Percentiles rank a stretch among this genome's conserved stretches.
These are phyloP conservation scores for Limnomonas spitsbergensis DNA, from an alignment of 139 green algal genomes.

Conservation along the genomic window DNA sequence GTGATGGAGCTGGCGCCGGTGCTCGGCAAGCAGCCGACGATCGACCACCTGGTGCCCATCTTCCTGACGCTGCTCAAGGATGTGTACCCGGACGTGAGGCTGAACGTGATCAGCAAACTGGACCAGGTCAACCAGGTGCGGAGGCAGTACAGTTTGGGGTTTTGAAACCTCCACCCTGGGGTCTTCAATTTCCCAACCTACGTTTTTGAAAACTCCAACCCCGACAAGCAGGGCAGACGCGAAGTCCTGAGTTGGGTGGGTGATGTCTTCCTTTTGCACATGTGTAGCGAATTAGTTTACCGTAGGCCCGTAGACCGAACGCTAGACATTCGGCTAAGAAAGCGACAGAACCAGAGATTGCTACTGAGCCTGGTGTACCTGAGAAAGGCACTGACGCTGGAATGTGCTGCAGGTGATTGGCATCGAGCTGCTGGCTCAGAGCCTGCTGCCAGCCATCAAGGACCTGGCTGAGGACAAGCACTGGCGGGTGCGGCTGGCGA, in stretches of 20 bases:
- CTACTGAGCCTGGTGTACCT: no score
- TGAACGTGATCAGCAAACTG: conserved; percentile 98
- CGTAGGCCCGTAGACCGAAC: no score
- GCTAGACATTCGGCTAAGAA: no score
- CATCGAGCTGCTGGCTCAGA: conserved; percentile 89
- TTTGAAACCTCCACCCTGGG: neutral
- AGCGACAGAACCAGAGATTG: no score
- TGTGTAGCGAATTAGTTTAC: no score
- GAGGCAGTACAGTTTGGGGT: neutral
- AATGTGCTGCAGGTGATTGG: conserved; percentile 82
- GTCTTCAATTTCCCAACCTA: no score
- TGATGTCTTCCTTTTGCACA: no score
- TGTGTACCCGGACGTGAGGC: conserved; percentile 89
- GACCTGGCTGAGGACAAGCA: conserved; percentile 96
- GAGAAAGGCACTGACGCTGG: no score
- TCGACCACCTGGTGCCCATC: conserved; percentile 91
- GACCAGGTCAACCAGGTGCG: conserved; percentile 78
- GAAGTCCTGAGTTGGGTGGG: no score
- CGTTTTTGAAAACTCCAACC: no score
- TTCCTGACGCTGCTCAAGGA: conserved; percentile 95
- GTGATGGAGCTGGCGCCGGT: conserved; percentile 94
- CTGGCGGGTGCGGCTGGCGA: conserved; percentile 96
- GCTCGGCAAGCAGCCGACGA: conserved; percentile 76
- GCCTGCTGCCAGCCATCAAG: conserved; percentile 93
- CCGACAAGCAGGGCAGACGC: no score